These are phyloP conservation scores for Lycium ferocissimum DNA, from an alignment of 257 asterid genomes.

Conservation along the genomic window DNA sequence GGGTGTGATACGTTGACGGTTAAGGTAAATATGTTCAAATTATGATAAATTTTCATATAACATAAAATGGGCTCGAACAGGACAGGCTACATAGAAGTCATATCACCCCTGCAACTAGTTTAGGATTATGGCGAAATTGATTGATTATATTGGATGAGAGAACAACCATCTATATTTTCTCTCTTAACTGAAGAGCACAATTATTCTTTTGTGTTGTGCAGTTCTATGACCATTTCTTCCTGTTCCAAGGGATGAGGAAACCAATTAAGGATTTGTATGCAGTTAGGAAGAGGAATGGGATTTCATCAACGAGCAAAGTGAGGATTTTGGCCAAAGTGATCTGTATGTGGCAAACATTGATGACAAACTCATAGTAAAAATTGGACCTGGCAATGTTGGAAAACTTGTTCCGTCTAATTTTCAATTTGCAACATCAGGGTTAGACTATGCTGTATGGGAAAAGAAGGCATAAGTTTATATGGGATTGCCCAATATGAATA, in stretches of 20 bases:
- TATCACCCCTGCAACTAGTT: too few species aligned
- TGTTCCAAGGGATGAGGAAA: conserved; percentile 60
- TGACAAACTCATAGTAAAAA: conserved; percentile 62
- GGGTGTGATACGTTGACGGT: too few species aligned
- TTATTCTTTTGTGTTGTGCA: conserved; percentile 36
- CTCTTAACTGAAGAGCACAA: too few species aligned
- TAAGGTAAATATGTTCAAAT: too few species aligned
- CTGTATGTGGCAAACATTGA: conserved; percentile 74
- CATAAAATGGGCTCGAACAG: too few species aligned
- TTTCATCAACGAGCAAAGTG: conserved; percentile 61
- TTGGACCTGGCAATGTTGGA: conserved; percentile 68
- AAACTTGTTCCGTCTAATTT: conserved; percentile 62
- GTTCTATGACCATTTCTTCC: conserved; percentile 80
- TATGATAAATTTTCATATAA: too few species aligned
- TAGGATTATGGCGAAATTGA: too few species aligned
- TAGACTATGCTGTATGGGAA: conserved; percentile 75
- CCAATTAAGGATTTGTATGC: conserved; percentile 56
- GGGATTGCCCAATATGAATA: background rate
- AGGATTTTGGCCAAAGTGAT: conserved; percentile 73
- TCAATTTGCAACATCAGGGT: conserved; percentile 58
- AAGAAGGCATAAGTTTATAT: conserved; percentile 33
- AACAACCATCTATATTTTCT: too few species aligned
- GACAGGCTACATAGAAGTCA: too few species aligned
- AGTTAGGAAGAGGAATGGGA: conserved; percentile 62
- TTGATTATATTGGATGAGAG: too few species aligned